These are phyloP conservation scores for Dictyostelium gargantuum DNA, from an alignment of 208 protist species.

Conservation along the genomic window DNA sequence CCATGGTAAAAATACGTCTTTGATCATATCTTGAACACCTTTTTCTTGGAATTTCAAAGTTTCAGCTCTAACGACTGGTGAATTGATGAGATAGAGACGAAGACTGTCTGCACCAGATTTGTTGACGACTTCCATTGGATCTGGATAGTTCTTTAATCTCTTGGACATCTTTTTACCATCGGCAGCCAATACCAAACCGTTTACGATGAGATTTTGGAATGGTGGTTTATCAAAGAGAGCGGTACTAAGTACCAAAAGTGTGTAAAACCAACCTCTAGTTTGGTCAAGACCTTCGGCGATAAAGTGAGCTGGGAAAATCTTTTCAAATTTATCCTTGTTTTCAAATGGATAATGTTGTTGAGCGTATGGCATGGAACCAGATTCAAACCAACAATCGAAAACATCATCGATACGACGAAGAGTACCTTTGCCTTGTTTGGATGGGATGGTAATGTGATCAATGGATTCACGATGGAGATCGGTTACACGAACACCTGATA, in stretches of 20 bases:
- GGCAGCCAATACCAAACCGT: constrained; percentile 98
- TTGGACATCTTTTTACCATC: constrained; percentile 99
- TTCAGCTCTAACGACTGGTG: constrained; percentile 98
- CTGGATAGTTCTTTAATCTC: constrained; percentile 99
- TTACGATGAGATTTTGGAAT: constrained; percentile 99
- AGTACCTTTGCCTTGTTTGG: constrained; percentile 89
- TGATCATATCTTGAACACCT: constrained; percentile 96
- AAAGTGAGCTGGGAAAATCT: constrained; percentile 98
- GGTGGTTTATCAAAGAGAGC: constrained; percentile 97
- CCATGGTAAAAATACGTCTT: constrained; percentile 98
- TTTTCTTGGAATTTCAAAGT: constrained; percentile 90
- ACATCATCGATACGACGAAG: constrained; percentile 96
- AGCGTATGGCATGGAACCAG: constrained; percentile 98
- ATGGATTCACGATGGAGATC: constrained; percentile 98
- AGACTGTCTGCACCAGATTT: constrained; percentile 98
- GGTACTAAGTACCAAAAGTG: constrained; percentile 98
- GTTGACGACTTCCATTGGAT: constrained; percentile 95
- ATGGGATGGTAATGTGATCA: constrained; percentile 98
- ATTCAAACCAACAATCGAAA: constrained; percentile 99
- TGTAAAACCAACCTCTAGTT: constrained; percentile 99
- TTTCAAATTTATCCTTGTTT: constrained; percentile 94
- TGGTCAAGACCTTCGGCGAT: constrained; percentile 96
- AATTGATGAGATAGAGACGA: constrained; percentile 99
- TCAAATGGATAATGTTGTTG: constrained; percentile 99
- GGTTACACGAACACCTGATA: constrained; percentile 92